Base-by-base conservation (phyloP, 306 rosid species). In the Psophocarpus tetragonolobus region DNA sequence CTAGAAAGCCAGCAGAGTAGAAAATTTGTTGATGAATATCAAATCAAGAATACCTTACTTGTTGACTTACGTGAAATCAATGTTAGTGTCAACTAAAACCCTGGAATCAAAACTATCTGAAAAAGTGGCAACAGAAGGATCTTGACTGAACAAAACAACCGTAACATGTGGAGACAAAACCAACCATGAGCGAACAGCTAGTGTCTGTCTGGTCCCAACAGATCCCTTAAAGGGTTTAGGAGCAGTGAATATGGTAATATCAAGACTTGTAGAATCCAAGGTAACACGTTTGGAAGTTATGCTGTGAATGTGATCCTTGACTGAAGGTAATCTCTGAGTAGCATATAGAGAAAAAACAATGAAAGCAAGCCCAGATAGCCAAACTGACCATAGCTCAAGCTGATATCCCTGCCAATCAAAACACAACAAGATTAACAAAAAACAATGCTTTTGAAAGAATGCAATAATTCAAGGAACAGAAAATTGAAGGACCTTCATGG, bases 161-260 rank as follows among this genome's bases (percentile, higher is more conserved):
- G 80, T 54, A 68, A 91, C 76, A 57, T 76, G 62, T 8, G 92
- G 87, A 60, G 93, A 88, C 32, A 95, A 54, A 83, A 92, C 93
- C 71, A 95, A 90, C 97, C 98, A 92, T 23, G 98, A 92, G 72
- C 80, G 88, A 83, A 95, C 45, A 44, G 97, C 96, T 2, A 88
- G 78, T 58, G 75, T 73, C 81, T 95, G 98, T 69, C 85, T 90
- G 69, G 26, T 79, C 30, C 88, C 93, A 65, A 73, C 51, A 27
- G 88, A 84, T 27, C 90, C 93, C 12, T 24, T 68, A 79, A 92
- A 95, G 77, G 92, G 87, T 63, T 85, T 82, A 27, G 97, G 97
- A 39, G 97, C 91, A 17, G 98, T 85, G 85, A 91, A 88, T 14
- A 92, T 88, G 56, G 90, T 83, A 68, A 91, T 80, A 10, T 77